Evolutionary conservation across 495 filamentous ascomycete species (phyloP).

Genomic region (Xylaria telfairii): DNA sequence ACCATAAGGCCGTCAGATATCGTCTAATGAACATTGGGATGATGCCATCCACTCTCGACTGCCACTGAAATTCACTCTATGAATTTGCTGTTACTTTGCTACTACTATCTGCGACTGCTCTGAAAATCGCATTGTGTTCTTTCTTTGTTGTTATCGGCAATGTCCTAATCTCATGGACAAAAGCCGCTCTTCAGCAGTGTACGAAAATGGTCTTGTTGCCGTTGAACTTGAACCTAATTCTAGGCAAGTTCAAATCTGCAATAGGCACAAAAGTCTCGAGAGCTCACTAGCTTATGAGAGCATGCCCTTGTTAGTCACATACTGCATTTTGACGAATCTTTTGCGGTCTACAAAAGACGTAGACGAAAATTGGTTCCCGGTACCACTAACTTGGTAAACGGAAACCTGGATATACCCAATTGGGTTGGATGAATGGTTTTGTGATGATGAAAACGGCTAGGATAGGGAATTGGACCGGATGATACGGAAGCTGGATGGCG

Average conservation of each 20-base stretch:
- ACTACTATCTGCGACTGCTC: not conserved
- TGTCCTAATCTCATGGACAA: not conserved
- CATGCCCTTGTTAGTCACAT: not conserved
- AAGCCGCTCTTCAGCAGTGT: not conserved
- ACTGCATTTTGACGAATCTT: not conserved
- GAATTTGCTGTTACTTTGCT: not conserved
- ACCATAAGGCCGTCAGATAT: not conserved
- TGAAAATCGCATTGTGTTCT: not conserved
- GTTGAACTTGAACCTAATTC: not conserved
- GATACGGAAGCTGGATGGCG: not conserved
- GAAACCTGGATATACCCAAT: not conserved
- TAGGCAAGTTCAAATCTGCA: not conserved
- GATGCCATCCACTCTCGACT: not conserved
- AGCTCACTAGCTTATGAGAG: not conserved
- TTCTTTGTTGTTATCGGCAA: not conserved
- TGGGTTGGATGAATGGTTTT: slow-evolving; percentile 8
- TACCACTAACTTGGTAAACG: not conserved
- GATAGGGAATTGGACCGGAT: slow-evolving; percentile 2
- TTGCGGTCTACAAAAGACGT: not conserved
- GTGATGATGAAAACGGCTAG: not conserved
- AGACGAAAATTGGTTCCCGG: not conserved
- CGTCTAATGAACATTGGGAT: not conserved
- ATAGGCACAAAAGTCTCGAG: not conserved
- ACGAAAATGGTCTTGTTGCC: not conserved
- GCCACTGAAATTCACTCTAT: not conserved